phyloP scores from a whole-genome alignment of 805 yeast genomes.

The Clavispora fructus region DNA sequence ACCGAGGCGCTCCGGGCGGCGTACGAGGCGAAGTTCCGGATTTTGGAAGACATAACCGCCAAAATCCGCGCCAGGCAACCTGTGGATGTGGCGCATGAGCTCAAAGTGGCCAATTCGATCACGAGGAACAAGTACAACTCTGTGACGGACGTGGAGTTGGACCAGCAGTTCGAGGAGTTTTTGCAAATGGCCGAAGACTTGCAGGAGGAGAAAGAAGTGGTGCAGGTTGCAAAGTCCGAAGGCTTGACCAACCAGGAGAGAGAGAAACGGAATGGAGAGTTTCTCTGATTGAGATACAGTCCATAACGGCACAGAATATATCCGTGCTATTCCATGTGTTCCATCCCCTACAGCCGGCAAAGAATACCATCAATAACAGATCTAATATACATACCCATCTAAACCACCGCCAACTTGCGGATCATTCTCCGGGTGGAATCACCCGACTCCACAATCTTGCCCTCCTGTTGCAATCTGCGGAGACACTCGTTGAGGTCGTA shows the following conservation, averaged over 20 bases:
- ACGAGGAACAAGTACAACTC: slow-evolving; percentile 32
- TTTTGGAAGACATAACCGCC: slow-evolving; percentile 26
- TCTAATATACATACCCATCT: neutral
- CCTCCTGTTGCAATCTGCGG: slow-evolving; percentile 65
- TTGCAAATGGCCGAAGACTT: slow-evolving; percentile 25
- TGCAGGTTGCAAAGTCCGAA: neutral
- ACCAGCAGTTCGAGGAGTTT: slow-evolving; percentile 33
- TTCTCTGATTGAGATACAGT: neutral
- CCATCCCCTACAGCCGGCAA: too few relatives aligned
- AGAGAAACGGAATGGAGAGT: neutral
- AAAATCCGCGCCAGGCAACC: slow-evolving; percentile 29
- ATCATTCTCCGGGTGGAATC: slow-evolving; percentile 67
- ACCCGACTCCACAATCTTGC: slow-evolving; percentile 62
- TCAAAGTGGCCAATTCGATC: slow-evolving; percentile 38
- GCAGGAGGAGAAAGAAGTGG: neutral
- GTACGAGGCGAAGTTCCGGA: slow-evolving; percentile 30
- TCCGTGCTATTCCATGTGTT: too few relatives aligned
- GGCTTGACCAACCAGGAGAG: neutral
- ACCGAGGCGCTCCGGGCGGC: slow-evolving; percentile 38
- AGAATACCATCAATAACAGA: neutral
- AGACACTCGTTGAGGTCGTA: slow-evolving; percentile 64
- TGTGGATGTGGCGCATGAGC: slow-evolving; percentile 39
- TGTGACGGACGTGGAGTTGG: slow-evolving; percentile 33
- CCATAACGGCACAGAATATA: too few relatives aligned
- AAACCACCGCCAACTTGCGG: slow-evolving; percentile 19